Evolutionary conservation across 768 basidiomycete genomes (phyloP).

Genomic region (Chalciporus piperatus): DNA sequence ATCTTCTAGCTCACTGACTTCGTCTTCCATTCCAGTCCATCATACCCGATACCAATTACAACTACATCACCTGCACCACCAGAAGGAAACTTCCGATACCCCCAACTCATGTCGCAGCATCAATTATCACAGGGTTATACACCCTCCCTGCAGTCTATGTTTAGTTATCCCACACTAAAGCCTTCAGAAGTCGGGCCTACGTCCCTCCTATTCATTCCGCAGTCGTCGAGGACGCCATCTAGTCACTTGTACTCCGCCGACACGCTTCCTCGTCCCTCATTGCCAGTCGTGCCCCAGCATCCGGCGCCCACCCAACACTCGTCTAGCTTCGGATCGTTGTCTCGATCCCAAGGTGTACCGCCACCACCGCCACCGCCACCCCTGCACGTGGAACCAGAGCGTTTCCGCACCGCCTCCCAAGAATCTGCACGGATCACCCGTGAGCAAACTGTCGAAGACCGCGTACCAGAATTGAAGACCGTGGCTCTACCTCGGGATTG

Average conservation of each 20-base stretch:
- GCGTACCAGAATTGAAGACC: conserved; percentile 49
- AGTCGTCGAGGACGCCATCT: conserved; percentile 24
- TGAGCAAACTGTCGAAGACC: conserved; percentile 30
- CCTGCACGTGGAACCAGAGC: conserved; percentile 24
- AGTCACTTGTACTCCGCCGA: conserved; percentile 31
- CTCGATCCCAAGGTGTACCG: conserved; percentile 21
- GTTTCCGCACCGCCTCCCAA: conserved; percentile 34
- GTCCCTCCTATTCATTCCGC: conserved; percentile 46
- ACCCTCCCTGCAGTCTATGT: conserved; percentile 78
- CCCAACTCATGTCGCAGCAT: conserved; percentile 75
- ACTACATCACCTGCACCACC: conserved; percentile 65
- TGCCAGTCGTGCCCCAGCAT: conserved; percentile 16
- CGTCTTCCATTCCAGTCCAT: conserved; percentile 24
- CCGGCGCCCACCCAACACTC: conserved; percentile 17
- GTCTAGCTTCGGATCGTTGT: conserved; percentile 25
- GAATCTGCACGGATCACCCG: conserved; percentile 34
- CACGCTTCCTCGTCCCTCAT: conserved; percentile 35
- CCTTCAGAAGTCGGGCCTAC: conserved; percentile 34
- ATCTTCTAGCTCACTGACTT: conserved; percentile 8
- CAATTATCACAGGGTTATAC: conserved; percentile 76
- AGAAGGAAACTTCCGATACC: conserved; percentile 52
- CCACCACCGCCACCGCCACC: conserved; percentile 24
- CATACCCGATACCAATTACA: conserved; percentile 59
- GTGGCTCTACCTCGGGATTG: conserved; percentile 71
- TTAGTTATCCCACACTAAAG: conserved; percentile 38